These are phyloP conservation scores for Oxytropis ochrocephala DNA, from an alignment of 306 rosid genomes.

Conservation along the genomic window DNA sequence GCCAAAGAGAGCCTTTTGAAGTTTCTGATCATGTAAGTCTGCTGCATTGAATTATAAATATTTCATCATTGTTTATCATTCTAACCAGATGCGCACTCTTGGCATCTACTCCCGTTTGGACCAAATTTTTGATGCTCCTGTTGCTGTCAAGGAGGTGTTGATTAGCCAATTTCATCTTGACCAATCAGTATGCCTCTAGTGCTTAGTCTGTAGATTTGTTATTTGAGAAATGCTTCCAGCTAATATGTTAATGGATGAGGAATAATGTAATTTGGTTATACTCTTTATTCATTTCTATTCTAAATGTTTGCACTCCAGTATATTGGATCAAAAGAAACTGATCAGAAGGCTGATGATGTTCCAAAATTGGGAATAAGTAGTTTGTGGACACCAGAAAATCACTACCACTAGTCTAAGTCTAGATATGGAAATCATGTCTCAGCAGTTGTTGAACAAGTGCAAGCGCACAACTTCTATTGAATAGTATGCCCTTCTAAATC, in stretches of 20 bases:
- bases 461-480: slow-evolving; percentile 43
- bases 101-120: slow-evolving; percentile 80
- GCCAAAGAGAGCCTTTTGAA: slow-evolving; percentile 32
- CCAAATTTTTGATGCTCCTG: slow-evolving; percentile 89
- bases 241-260: not conserved
- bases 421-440: slow-evolving; percentile 85
- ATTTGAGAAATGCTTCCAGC: not conserved
- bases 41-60: not conserved
- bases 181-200: slow-evolving; percentile 54
- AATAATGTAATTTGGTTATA: slow-evolving; percentile 6
- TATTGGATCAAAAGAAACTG: slow-evolving; percentile 74
- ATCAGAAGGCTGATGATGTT: slow-evolving; percentile 69
- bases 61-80: slow-evolving; percentile 13
- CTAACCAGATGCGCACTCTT: slow-evolving; percentile 58
- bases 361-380: slow-evolving; percentile 54
- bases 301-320: slow-evolving; percentile 42
- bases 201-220: not conserved
- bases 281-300: not conserved
- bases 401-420: slow-evolving; percentile 71
- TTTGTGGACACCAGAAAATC: slow-evolving; percentile 93
- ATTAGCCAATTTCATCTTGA: slow-evolving; percentile 58
- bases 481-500: slow-evolving; percentile 42
- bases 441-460: slow-evolving; percentile 57
- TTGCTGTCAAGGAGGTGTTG: slow-evolving; percentile 84
- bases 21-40: slow-evolving; percentile 59